Percentiles rank a stretch among this genome's conserved stretches.
Conservation (phyloP, 2,329 filamentous ascomycete species). For the Fusarium luffae region DNA sequence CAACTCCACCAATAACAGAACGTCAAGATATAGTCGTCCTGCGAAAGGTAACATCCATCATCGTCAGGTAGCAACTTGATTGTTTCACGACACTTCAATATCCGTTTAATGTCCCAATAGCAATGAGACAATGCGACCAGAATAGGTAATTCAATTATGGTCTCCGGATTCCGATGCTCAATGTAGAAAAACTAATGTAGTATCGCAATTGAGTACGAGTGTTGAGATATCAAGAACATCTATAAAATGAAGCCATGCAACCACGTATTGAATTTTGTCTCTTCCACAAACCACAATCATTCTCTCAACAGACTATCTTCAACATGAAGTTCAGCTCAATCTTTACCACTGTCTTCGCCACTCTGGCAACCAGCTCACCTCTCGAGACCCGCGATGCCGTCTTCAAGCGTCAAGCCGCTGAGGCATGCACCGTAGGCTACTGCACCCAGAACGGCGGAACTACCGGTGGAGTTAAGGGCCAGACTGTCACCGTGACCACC, state of each 20-base stretch:
- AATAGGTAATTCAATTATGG: constrained; percentile 4
- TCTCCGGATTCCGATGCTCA: constrained; percentile 17
- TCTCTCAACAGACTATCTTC: too few species aligned
- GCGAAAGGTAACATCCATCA: neutral
- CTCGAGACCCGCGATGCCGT: constrained; percentile 22
- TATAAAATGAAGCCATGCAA: constrained; percentile 13
- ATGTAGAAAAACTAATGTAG: neutral
- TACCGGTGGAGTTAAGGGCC: constrained; percentile 46
- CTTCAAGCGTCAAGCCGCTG: constrained; percentile 59
- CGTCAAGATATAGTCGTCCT: fast-evolving
- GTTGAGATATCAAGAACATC: neutral
- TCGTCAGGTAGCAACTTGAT: neutral
- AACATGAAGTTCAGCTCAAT: constrained; percentile 29
- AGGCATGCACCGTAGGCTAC: constrained; percentile 54
- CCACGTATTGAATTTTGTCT: neutral
- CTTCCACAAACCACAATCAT: too few species aligned
- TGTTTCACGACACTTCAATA: constrained; percentile 16
- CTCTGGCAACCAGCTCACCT: constrained; percentile 27
- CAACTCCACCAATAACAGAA: constrained; percentile 22
- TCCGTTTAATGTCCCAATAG: neutral
- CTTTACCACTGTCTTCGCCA: constrained; percentile 27
- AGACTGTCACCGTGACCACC: constrained; percentile 46
- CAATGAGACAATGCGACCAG: neutral
- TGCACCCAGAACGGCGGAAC: constrained; percentile 50
- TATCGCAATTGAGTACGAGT: fast-evolving